Conservation (phyloP, 192 early-diverging fungal species). For the Podila horticola region DNA sequence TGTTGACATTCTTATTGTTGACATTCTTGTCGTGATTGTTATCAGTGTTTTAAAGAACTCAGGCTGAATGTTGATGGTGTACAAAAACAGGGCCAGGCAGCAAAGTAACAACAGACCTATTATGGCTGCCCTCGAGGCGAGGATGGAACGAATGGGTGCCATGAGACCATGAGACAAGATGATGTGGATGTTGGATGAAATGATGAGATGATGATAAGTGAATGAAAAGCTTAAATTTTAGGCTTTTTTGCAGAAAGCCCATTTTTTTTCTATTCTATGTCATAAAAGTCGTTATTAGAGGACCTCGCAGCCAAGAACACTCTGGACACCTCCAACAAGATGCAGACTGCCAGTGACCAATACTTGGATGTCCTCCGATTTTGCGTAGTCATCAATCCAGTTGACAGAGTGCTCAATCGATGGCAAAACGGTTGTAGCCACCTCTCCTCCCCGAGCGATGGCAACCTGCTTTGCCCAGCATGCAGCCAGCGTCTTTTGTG, state of each 20-base stretch:
- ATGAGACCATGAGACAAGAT: slow-evolving; percentile 14
- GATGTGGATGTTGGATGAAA: not conserved
- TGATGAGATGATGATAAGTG: not conserved
- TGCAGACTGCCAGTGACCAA: slow-evolving; percentile 95
- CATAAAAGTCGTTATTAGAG: too few relatives aligned
- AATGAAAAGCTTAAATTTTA: not conserved
- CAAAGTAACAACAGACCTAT: slow-evolving; percentile 1
- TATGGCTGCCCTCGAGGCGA: slow-evolving; percentile 25
- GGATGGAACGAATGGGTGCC: slow-evolving; percentile 19
- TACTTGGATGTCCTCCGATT: slow-evolving; percentile 60
- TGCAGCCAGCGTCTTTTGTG: slow-evolving; percentile 69
- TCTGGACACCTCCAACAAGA: slow-evolving; percentile 87
- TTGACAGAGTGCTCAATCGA: slow-evolving; percentile 76
- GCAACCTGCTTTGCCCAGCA: slow-evolving; percentile 59
- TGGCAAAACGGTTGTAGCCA: slow-evolving; percentile 53
- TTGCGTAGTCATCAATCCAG: slow-evolving; percentile 54
- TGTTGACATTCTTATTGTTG: not conserved
- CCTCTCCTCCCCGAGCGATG: slow-evolving; percentile 7
- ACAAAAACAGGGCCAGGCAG: slow-evolving; percentile 24
- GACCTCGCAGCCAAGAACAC: slow-evolving; percentile 70
- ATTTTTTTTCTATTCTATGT: too few relatives aligned
- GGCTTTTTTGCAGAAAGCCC: too few relatives aligned
- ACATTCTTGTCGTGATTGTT: not conserved
- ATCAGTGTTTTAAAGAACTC: not conserved
- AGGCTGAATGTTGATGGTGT: slow-evolving; percentile 8